These are phyloP conservation scores for Fusarium torulosum DNA, from an alignment of 2,329 filamentous ascomycete species.

Conservation along the genomic window DNA sequence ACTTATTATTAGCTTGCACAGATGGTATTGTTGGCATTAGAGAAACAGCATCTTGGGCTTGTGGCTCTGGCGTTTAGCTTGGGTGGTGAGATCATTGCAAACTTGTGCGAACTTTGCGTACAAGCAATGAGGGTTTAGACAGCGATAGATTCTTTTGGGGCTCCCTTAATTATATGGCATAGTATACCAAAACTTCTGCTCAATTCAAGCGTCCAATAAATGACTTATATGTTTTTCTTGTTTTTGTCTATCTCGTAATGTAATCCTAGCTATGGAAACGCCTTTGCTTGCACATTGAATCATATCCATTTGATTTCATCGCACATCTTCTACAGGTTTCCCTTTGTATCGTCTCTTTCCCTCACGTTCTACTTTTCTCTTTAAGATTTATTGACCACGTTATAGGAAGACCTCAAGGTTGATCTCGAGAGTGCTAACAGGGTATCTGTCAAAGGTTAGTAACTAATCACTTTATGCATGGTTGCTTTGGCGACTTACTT, in stretches of 20 bases:
- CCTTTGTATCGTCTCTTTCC: conserved; percentile 16
- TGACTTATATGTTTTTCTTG: conserved; percentile 31
- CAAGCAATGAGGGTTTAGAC: conserved; percentile 20
- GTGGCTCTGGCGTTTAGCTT: conserved; percentile 27
- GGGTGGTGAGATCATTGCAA: conserved; percentile 9
- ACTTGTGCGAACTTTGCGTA: conserved; percentile 2
- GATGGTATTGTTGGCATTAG: conserved; percentile 13
- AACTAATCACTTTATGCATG: background rate
- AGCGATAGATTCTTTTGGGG: conserved; percentile 10
- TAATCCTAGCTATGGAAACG: conserved; percentile 40
- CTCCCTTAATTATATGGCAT: conserved; percentile 14
- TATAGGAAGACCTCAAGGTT: conserved; percentile 95
- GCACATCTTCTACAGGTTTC: conserved; percentile 9
- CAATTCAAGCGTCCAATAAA: conserved; percentile 4
- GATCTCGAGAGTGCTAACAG: conserved; percentile 93
- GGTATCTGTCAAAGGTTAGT: conserved; percentile 69
- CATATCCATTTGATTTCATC: conserved; percentile 38
- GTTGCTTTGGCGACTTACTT: conserved; percentile 64
- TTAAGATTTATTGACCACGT: conserved; percentile 36
- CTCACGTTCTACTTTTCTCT: conserved; percentile 30
- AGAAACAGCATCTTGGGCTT: conserved; percentile 6
- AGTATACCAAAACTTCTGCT: background rate
- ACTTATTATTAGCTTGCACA: background rate
- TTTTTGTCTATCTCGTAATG: conserved; percentile 47
- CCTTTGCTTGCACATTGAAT: conserved; percentile 36